Conservation (phyloP, 1,139 yeast genomes). For the Suhomyces taliae region DNA sequence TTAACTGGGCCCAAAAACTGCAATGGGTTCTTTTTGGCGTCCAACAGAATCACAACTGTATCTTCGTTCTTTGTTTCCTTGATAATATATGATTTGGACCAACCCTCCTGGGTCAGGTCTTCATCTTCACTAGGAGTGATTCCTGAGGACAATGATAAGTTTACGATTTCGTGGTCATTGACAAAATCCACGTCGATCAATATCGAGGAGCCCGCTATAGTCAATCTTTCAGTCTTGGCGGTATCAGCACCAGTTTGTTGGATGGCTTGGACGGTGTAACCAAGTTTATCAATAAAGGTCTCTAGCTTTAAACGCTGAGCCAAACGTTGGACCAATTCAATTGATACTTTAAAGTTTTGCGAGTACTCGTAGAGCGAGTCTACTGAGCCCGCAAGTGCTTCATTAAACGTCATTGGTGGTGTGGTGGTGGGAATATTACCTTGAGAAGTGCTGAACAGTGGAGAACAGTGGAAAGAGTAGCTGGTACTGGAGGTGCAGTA, state of each 20-base stretch:
- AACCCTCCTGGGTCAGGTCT: neutral
- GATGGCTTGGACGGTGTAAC: slow-evolving; percentile 23
- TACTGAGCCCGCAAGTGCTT: slow-evolving; percentile 30
- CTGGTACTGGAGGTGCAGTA: neutral
- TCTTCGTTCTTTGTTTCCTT: slow-evolving; percentile 4
- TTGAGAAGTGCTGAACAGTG: neutral
- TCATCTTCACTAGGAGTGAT: slow-evolving; percentile 3
- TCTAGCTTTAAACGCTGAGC: slow-evolving; percentile 45
- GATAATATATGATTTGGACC: slow-evolving; percentile 3
- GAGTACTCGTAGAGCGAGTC: slow-evolving; percentile 34
- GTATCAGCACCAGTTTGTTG: slow-evolving; percentile 19
- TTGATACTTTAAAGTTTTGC: slow-evolving; percentile 31
- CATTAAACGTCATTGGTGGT: slow-evolving; percentile 17
- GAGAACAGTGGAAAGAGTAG: neutral
- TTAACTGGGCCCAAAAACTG: slow-evolving; percentile 5
- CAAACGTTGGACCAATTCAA: slow-evolving; percentile 41
- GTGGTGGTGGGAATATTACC: neutral
- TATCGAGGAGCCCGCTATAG: slow-evolving; percentile 46
- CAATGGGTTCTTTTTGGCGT: slow-evolving; percentile 7
- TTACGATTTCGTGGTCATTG: slow-evolving; percentile 24
- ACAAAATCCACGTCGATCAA: slow-evolving; percentile 45
- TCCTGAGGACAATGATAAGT: slow-evolving; percentile 34
- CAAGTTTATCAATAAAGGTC: slow-evolving; percentile 44
- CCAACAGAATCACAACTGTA: slow-evolving; percentile 2
- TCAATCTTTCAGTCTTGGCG: slow-evolving; percentile 29